phyloP scores from a whole-genome alignment of 78 protist species.

The Dictyostelium intermedium region DNA sequence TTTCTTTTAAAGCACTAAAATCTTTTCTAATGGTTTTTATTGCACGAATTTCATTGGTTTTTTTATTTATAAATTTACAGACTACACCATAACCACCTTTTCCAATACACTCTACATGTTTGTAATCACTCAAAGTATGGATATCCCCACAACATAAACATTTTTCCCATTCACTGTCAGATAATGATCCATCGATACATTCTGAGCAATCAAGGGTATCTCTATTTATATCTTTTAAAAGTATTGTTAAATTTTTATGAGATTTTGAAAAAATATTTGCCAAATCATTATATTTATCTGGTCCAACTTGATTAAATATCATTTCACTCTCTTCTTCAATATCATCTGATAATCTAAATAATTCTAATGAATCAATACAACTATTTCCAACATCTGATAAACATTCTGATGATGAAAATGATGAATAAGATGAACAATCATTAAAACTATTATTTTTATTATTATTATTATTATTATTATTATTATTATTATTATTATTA shows the following conservation, averaged over 20 bases:
- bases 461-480: background rate
- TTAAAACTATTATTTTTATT: background rate
- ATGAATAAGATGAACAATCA: background rate
- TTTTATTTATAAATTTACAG: background rate
- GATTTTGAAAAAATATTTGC: background rate
- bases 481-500: background rate
- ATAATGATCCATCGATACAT: background rate
- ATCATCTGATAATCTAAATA: background rate
- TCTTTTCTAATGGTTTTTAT: background rate
- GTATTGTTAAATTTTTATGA: background rate
- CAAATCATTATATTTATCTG: background rate
- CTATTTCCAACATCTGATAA: background rate
- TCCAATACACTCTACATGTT: background rate
- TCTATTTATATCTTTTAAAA: background rate
- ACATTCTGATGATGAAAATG: background rate
- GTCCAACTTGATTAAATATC: background rate
- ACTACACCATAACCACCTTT: conserved; percentile 5
- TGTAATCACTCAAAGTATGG: background rate
- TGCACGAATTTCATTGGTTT: background rate
- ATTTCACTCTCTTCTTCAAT: background rate
- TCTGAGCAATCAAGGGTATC: background rate
- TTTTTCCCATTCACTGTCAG: background rate
- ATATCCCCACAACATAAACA: background rate
- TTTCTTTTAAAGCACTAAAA: background rate
- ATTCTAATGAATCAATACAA: background rate